phyloP scores from a whole-genome alignment of 2,329 filamentous ascomycete genomes.

The Aureobasidium sp. region DNA sequence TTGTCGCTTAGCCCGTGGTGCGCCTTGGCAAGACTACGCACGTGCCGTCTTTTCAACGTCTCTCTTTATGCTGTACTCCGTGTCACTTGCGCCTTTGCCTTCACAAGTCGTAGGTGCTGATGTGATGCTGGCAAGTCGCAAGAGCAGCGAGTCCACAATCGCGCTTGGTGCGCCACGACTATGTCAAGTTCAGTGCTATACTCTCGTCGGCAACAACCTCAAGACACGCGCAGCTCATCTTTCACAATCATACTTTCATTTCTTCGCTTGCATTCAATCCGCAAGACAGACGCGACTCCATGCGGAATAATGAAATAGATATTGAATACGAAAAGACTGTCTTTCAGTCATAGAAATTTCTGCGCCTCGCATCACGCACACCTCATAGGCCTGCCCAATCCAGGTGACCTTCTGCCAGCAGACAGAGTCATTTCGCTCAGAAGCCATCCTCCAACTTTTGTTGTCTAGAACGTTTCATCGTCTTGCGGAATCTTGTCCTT shows the following conservation, averaged over 20 bases:
- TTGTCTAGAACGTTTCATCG: constrained; percentile 17
- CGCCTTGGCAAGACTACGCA: neutral
- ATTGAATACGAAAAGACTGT: neutral
- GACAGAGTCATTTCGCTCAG: neutral
- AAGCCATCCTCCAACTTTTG: neutral
- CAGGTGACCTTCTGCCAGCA: constrained; percentile 8
- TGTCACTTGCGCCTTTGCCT: neutral
- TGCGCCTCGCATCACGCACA: neutral
- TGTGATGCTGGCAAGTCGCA: too few relatives aligned
- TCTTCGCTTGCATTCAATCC: neutral
- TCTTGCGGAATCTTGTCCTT: constrained; percentile 60
- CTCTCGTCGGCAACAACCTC: neutral
- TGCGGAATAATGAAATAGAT: neutral
- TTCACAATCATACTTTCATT: neutral
- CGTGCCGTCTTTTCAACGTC: neutral
- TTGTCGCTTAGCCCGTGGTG: constrained; percentile 8
- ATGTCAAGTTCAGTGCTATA: neutral
- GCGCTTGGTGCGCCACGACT: neutral
- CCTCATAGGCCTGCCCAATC: neutral
- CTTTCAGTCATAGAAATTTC: neutral
- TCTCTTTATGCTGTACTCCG: neutral
- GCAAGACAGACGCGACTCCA: neutral
- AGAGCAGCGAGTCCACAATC: too few relatives aligned
- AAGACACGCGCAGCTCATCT: neutral
- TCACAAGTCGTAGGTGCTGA: too few relatives aligned